Evolutionary conservation across 192 early-diverging fungal genomes (phyloP), one percentile per base, ranked within the genome.

Genomic region (Coemansia brasiliensis): DNA sequence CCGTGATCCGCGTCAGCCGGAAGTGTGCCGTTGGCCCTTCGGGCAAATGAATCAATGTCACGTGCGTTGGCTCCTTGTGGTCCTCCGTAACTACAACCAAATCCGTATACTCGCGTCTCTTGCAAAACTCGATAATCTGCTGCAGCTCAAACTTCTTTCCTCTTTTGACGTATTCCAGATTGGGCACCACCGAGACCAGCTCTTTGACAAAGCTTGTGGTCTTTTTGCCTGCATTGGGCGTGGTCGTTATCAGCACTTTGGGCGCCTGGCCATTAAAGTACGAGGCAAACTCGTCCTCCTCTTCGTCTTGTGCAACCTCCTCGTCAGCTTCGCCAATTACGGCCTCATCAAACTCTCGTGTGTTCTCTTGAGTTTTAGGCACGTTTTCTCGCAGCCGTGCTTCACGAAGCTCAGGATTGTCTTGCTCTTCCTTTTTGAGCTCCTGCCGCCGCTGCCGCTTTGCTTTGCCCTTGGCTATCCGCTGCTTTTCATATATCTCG

Each of bases 21-120:
- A 96, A 99, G 54, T 99, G 88, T 18, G 95, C 95, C 17, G 97
- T 96, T 11, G 97, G 97, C 4, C 97, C 97, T 52, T 95, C 75
- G 8, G 97, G 97, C 44, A 99, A 83, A 74, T 99, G 97, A 44
- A 99, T 89, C 51, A 98, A 49, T 2, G 94, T 98, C 24, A 98
- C 57, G 12, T 91, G 90, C 61, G 92, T 90, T 21, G 94, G 94
- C 59, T 82, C 75, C 72, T 96, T 96, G 45, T 83, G 85, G 83
- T 96, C 93, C 66, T 99, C 95, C 55, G 93, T 91, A 35, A 99
- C 86, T 48, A 99, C 87, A 38, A 98, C 84, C 48, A 98, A 59
- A 69, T 99, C 97, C 5, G 97, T 99, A 59, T 87, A 99, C 16
- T 93, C 88, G 27, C 92, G 79, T 50, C 93, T 88, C 18, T 81